Evolutionary conservation across 1,284 basidiomycete species (phyloP), one percentile per base, ranked within the genome.

Genomic region (Ganoderma boninense): DNA sequence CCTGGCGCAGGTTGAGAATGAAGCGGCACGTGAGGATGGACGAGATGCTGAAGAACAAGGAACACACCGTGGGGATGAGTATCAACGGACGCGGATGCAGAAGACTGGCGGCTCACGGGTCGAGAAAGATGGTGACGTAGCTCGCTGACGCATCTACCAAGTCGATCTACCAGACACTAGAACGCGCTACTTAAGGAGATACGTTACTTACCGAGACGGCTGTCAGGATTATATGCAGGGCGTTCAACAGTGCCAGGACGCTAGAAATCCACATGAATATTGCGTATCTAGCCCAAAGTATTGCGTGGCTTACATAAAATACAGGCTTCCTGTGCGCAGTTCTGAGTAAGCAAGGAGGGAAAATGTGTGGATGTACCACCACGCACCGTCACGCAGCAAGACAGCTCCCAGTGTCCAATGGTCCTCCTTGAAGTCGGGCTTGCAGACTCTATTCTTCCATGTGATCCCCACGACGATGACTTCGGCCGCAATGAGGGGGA

Each of bases 21-120:
- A 61, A 61, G 40, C 38, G 60, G 23, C 18, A 42, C 7, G 35
- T 35, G 40, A 61, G 60, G 38, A 61, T 61, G 20, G 60, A 61
- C 8, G 49, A 61, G 38, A 35, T 42, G 29, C 56, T 52, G 49
- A 26, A 29, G 26, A 29, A 29, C 26, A 29, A 29, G 49, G 23
- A n/a, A 57, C 56, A 20, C 29, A 29, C 16, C 5, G 56, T 8
- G 7, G 20, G 18, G 14, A 29, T 57, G 1, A 35, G 10, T 5
- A 6, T 29, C 20, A 16, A 35, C 10, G 29, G 56, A 57, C 56
- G 3, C 4, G 10, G 11, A 56, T 29, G 13, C 14, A 29, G 29
- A 52, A 23, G 49, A 3, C n/a, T 26, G 11, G 29, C 4, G 14
- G 10, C 56, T 57, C 23, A 57, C 56, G 56, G 56, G 32, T 29